Evolutionary conservation across 2,329 filamentous ascomycete genomes (phyloP), one percentile per base, ranked within the genome.

Genomic region (Ophiostoma ips): DNA sequence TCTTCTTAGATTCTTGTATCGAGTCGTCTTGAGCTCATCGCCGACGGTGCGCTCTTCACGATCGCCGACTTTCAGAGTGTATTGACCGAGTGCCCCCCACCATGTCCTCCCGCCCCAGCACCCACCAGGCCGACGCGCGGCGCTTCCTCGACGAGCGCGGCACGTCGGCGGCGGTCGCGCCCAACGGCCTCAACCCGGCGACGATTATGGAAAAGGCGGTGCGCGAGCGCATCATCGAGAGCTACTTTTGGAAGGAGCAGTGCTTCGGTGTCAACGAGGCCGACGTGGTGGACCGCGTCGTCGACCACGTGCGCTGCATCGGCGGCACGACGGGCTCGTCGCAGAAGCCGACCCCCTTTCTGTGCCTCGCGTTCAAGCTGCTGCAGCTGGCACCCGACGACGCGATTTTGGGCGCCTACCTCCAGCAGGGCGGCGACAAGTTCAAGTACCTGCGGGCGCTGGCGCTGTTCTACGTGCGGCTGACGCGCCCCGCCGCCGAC

Each of bases 211-310:
- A 96, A 66, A 95, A 94, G 65, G 84, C 88, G 37, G 87, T 95
- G 57, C 85, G 86, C 62, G 92, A 98, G 68, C 88, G 92, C 62
- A 95, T 98, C 66, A 81, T 89, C 58, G 88, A 95, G 62, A 87
- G 81, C 49, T 94, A 95, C 69, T 98, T 95, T 71, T 98, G 88
- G 84, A 95, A 95, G 67, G 92, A 96, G 68, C 89, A 95, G 69
- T 95, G 92, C 65, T 98, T 96, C 67, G 92, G 85, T 38, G 75
- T 98, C 56, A 98, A 96, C 69, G 80, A 83, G 63, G 78, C 79
- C 48, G 77, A 81, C 65, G 71, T 98, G 6, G 83, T 95, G 59
- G 87, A 95, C 68, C 86, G 92, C 56, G 89, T 94, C 0, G 84
- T 87, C 24, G 84, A 90, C 58, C 75, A 82, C 66, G 76, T 98